Conservation (phyloP, 2,329 filamentous ascomycete species). For the Dactylella cylindrospora region DNA sequence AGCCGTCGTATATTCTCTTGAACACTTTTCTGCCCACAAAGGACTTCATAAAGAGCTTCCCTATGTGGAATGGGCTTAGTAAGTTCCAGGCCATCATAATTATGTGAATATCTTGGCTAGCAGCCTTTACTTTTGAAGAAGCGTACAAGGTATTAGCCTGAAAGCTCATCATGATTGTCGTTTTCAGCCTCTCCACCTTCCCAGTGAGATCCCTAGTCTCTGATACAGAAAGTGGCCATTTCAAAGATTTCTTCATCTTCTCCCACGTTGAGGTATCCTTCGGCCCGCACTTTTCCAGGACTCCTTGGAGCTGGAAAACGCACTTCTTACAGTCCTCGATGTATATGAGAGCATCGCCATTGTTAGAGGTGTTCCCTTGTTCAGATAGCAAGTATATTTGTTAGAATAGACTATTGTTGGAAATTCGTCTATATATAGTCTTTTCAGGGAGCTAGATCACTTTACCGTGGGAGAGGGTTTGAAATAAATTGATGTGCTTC, state of each 20-base stretch:
- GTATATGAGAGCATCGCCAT: constrained; percentile 4
- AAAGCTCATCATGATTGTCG: constrained; percentile 1
- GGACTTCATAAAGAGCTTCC: constrained; percentile 1
- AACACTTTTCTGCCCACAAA: constrained; percentile 12
- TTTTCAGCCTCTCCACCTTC: constrained; percentile 8
- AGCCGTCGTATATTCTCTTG: constrained; percentile 9
- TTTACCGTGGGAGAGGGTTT: not conserved
- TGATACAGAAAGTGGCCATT: constrained; percentile 13
- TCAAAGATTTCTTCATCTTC: constrained; percentile 14
- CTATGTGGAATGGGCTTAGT: too few relatives aligned
- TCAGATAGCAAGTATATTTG: too few relatives aligned
- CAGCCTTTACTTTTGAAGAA: not conserved
- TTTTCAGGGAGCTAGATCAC: too few relatives aligned
- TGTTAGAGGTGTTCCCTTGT: too few relatives aligned
- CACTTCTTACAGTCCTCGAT: constrained; percentile 18
- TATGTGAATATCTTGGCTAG: not conserved
- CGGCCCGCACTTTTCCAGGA: constrained; percentile 2
- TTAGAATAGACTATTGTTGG: too few relatives aligned
- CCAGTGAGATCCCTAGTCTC: constrained; percentile 4
- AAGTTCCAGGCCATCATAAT: too few relatives aligned
- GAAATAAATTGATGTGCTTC: constrained; percentile 1
- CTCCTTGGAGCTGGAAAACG: constrained; percentile 3
- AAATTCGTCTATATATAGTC: too few relatives aligned
- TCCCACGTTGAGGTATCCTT: constrained; percentile 11
- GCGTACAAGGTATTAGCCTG: constrained; percentile 19